A percentile compares a stretch with the other conserved stretches of the same genome.
phyloP scores from a whole-genome alignment of 75 land plant genomes.

The Pinus taeda region DNA sequence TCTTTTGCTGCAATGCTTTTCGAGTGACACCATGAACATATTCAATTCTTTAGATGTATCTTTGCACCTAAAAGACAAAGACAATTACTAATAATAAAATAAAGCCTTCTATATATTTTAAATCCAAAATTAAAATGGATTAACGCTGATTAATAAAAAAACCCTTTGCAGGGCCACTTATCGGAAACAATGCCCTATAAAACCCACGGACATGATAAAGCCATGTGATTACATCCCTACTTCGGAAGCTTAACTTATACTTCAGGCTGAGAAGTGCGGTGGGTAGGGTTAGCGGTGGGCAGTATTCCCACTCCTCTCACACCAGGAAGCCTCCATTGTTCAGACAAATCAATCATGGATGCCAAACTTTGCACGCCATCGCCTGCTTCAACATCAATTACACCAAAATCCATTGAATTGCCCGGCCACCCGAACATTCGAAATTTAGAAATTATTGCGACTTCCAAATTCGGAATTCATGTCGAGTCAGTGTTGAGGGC shows the following conservation, averaged over 20 bases:
- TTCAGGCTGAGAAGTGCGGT: background rate
- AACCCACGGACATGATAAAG: too few species aligned
- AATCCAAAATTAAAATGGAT: background rate
- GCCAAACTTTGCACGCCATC: background rate
- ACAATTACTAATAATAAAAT: too few species aligned
- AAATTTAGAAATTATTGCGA: background rate
- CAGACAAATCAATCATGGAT: background rate
- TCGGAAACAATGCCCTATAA: too few species aligned
- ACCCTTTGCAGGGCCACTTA: too few species aligned
- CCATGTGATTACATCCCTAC: background rate
- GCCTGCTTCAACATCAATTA: background rate
- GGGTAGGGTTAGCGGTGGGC: too few species aligned
- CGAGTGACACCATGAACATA: too few species aligned
- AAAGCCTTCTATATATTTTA: too few species aligned
- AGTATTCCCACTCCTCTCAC: background rate
- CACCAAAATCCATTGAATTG: background rate
- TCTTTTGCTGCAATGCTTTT: too few species aligned
- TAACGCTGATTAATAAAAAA: too few species aligned
- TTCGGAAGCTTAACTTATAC: background rate
- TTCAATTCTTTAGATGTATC: too few species aligned
- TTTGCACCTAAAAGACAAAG: too few species aligned
- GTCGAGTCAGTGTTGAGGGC: background rate
- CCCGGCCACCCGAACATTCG: background rate
- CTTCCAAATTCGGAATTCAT: too few species aligned
- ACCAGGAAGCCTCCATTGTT: background rate